A percentile compares a stretch with the other conserved stretches of the same genome.
These are phyloP conservation scores for Fusarium concolor DNA, from an alignment of 2,329 filamentous ascomycete species.

Conservation along the genomic window DNA sequence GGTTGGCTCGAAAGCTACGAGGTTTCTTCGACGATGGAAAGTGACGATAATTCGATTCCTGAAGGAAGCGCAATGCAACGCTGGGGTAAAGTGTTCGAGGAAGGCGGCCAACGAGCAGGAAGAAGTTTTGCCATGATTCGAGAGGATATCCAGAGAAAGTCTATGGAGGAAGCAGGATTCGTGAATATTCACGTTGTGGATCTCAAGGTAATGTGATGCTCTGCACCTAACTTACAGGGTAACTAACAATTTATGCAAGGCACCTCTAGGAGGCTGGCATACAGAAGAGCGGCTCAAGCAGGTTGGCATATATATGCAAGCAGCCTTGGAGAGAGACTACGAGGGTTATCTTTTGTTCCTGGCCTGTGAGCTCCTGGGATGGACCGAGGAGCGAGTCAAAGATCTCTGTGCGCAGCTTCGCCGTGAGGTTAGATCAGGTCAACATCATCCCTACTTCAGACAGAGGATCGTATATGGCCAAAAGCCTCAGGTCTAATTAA, in stretches of 20 bases:
- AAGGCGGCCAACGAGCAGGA: conserved; percentile 7
- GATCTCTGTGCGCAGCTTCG: conserved; percentile 9
- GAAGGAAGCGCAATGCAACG: conserved; percentile 12
- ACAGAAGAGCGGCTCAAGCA: background rate
- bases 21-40: conserved; percentile 7
- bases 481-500: background rate
- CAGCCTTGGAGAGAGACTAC: conserved; percentile 17
- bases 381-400: conserved; percentile 4
- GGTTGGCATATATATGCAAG: conserved; percentile 11
- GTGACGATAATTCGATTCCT: conserved; percentile 12
- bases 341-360: conserved; percentile 16
- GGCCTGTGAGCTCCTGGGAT: conserved; percentile 11
- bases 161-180: conserved; percentile 10
- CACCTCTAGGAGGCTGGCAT: conserved; percentile 12
- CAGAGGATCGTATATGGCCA: conserved; percentile 22
- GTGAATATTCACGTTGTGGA: conserved; percentile 14
- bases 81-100: conserved; percentile 11
- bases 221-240: accelerated
- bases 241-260: background rate
- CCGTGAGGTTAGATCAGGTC: conserved; percentile 4
- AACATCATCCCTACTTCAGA: conserved; percentile 21
- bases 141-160: conserved; percentile 5
- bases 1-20: conserved; percentile 22
- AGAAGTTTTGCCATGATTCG: conserved; percentile 7
- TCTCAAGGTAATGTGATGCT: background rate